Conservation (phyloP, 2,329 filamentous ascomycete genomes). For the Drechslera avenae region DNA sequence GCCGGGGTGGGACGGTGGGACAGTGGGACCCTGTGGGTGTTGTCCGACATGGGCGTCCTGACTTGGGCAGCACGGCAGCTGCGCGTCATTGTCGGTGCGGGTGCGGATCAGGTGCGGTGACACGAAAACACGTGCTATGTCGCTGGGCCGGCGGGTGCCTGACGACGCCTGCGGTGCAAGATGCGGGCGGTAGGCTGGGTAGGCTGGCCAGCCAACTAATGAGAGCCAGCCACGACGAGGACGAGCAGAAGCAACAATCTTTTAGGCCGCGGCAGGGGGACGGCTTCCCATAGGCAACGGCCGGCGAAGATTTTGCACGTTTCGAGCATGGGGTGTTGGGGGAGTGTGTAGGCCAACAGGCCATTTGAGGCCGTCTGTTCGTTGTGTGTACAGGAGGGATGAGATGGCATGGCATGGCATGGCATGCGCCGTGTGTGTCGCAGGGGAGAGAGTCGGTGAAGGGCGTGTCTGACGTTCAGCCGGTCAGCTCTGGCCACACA, state of each 20-base stretch:
- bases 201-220: constrained; percentile 29
- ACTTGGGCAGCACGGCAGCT: constrained; percentile 23
- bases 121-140: constrained; percentile 32
- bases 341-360: too few species aligned
- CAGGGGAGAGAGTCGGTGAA: constrained; percentile 29
- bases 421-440: constrained; percentile 1
- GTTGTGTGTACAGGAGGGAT: too few species aligned
- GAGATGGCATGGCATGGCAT: not conserved
- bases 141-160: constrained; percentile 21
- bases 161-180: constrained; percentile 18
- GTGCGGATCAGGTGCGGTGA: constrained; percentile 5
- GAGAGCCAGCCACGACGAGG: constrained; percentile 37
- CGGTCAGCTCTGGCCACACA: not conserved
- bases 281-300: constrained; percentile 29
- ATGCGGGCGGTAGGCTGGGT: constrained; percentile 13
- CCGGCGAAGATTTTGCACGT: constrained; percentile 18
- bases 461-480: constrained; percentile 1
- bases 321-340: constrained; percentile 32
- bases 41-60: constrained; percentile 5
- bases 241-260: constrained; percentile 20
- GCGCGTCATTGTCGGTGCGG: constrained; percentile 21
- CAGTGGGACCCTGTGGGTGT: constrained; percentile 3
- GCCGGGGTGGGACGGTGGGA: not conserved
- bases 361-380: not conserved
- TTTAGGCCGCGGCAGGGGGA: constrained; percentile 24